Conservation (phyloP, 768 basidiomycete genomes). For the Lactarius sp. region DNA sequence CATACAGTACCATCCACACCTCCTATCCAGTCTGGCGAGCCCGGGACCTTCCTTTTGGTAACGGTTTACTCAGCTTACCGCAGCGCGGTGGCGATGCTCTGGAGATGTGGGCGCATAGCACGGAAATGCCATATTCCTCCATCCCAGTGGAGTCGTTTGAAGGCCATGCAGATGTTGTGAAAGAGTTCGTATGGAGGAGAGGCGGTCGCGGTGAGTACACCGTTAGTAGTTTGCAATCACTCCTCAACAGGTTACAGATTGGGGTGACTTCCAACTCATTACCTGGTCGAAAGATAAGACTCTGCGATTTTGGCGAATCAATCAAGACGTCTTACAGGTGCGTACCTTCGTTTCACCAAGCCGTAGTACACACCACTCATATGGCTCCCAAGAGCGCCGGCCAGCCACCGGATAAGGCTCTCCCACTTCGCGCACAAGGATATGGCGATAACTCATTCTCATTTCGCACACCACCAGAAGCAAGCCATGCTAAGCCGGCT, state of each 20-base stretch:
- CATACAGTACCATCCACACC: conserved; percentile 57
- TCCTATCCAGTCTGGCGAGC: conserved; percentile 94
- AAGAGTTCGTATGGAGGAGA: conserved; percentile 95
- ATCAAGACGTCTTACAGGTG: conserved; percentile 64
- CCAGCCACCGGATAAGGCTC: conserved; percentile 19
- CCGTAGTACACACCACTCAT: background rate
- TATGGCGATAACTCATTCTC: conserved; percentile 37
- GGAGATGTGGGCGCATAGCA: conserved; percentile 68
- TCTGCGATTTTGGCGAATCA: conserved; percentile 86
- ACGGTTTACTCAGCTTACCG: conserved; percentile 80
- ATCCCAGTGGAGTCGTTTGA: conserved; percentile 70
- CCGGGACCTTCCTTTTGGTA: conserved; percentile 85
- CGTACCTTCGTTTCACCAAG: conserved; percentile 12
- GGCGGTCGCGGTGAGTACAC: conserved; percentile 46
- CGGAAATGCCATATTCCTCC: conserved; percentile 30
- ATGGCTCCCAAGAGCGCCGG: conserved; percentile 30
- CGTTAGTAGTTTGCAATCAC: background rate
- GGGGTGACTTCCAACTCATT: conserved; percentile 55
- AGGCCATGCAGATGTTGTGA: conserved; percentile 90
- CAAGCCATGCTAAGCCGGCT: conserved; percentile 17
- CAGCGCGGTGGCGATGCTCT: conserved; percentile 81
- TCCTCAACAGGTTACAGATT: conserved; percentile 28
- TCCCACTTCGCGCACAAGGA: conserved; percentile 17
- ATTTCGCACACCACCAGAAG: conserved; percentile 51
- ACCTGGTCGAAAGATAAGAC: conserved; percentile 91